A percentile compares a stretch with the other conserved stretches of the same genome.
Conservation (phyloP, 495 filamentous ascomycete species). For the Penicillium parvum region DNA sequence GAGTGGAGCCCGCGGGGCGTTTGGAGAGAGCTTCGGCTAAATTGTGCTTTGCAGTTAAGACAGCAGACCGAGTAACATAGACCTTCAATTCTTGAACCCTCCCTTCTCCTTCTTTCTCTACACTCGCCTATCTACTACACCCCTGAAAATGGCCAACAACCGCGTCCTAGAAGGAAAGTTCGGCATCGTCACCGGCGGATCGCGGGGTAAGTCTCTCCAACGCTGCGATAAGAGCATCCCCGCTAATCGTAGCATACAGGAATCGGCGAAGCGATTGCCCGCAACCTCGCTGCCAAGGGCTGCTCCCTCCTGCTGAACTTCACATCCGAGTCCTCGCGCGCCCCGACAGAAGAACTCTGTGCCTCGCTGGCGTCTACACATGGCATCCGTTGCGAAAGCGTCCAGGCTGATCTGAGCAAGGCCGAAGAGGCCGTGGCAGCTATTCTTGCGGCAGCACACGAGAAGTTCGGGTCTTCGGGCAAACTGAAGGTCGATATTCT, state of each 20-base stretch:
- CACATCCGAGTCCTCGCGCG: constrained; percentile 55
- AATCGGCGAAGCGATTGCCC: constrained; percentile 80
- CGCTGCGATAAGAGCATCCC: constrained; percentile 3
- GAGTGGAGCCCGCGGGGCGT: constrained; percentile 13
- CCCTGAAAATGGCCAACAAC: constrained; percentile 18
- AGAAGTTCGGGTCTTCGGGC: constrained; percentile 46
- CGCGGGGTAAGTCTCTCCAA: constrained; percentile 51
- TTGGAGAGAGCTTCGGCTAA: too few species aligned
- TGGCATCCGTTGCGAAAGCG: constrained; percentile 41
- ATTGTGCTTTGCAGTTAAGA: constrained; percentile 7
- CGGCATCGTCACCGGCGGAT: constrained; percentile 73
- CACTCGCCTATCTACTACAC: background rate
- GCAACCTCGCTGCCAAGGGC: constrained; percentile 73
- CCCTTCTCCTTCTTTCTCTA: background rate
- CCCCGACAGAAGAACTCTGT: constrained; percentile 42
- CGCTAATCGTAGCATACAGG: constrained; percentile 45
- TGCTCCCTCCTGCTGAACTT: constrained; percentile 66
- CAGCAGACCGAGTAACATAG: constrained; percentile 9
- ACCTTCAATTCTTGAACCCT: background rate
- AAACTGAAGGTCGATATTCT: constrained; percentile 77
- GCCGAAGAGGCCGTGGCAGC: constrained; percentile 29
- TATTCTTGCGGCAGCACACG: constrained; percentile 39
- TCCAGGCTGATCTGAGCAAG: constrained; percentile 56
- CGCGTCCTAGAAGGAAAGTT: constrained; percentile 60
- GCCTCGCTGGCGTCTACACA: constrained; percentile 34